Percentiles rank a stretch among this genome's conserved stretches.
phyloP scores from a whole-genome alignment of 73 alveolate genomes.

The Tetrahymena malaccensis region DNA sequence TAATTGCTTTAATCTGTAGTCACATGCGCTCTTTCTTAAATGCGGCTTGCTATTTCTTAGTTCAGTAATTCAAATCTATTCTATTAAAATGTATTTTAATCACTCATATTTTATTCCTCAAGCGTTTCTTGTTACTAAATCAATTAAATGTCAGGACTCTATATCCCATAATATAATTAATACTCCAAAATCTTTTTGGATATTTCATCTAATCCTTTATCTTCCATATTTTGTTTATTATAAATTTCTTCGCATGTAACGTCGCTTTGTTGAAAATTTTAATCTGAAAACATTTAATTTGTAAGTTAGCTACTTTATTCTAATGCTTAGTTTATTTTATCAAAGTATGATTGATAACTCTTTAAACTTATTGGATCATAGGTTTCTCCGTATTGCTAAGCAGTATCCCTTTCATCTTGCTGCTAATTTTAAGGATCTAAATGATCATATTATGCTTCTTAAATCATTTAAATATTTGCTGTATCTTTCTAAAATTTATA shows the following conservation, averaged over 20 bases:
- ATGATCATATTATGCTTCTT: background rate
- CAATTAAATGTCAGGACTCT: background rate
- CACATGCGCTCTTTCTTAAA: background rate
- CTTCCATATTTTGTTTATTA: background rate
- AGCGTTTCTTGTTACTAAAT: background rate
- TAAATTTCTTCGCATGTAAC: background rate
- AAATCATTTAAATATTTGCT: background rate
- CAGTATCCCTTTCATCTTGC: background rate
- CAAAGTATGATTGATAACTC: background rate
- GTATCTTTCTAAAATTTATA: background rate
- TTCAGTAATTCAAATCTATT: background rate
- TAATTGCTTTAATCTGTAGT: background rate
- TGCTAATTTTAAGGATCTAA: background rate
- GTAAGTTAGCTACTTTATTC: background rate
- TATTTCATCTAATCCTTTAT: background rate
- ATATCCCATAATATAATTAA: background rate
- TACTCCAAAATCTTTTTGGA: background rate
- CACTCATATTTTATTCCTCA: background rate
- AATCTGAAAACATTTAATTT: background rate
- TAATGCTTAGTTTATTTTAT: background rate
- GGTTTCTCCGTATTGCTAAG: background rate
- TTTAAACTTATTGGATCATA: background rate
- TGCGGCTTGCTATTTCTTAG: background rate
- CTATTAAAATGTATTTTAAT: background rate
- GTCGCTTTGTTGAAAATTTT: background rate